These are phyloP conservation scores for Torulaspora indica DNA, from an alignment of 805 yeast genomes.

Conservation along the genomic window DNA sequence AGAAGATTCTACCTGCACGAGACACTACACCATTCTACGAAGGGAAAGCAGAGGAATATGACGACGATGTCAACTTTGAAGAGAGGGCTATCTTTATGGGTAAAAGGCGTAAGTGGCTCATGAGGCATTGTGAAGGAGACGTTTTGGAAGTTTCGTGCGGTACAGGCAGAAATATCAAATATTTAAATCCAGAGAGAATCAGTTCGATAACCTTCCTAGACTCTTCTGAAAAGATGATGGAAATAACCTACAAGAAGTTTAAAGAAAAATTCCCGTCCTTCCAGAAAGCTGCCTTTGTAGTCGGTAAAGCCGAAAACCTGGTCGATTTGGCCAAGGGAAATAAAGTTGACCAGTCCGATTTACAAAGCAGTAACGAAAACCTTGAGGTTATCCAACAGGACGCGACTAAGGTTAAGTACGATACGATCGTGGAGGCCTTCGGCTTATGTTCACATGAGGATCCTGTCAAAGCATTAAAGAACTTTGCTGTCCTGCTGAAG, in stretches of 20 bases:
- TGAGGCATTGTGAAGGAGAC: constrained; percentile 77
- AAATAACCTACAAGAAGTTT: constrained; percentile 69
- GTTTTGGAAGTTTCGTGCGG: constrained; percentile 94
- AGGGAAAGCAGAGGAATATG: constrained; percentile 72
- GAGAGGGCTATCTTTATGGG: constrained; percentile 44
- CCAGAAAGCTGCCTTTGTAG: constrained; percentile 76
- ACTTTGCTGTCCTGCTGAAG: constrained; percentile 65
- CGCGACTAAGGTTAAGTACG: constrained; percentile 55
- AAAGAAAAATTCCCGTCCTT: constrained; percentile 60
- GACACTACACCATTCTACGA: constrained; percentile 83
- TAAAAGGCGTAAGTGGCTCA: constrained; percentile 68
- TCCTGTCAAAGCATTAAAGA: constrained; percentile 75
- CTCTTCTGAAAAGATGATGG: constrained; percentile 81
- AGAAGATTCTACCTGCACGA: constrained; percentile 55
- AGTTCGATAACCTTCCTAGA: constrained; percentile 81
- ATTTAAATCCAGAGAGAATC: constrained; percentile 54
- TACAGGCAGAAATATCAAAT: constrained; percentile 87
- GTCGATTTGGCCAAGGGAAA: constrained; percentile 46
- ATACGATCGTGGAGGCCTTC: constrained; percentile 88
- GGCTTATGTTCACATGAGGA: constrained; percentile 95
- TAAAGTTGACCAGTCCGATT: constrained; percentile 16
- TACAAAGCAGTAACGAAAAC: constrained; percentile 13
- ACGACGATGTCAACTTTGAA: constrained; percentile 63
- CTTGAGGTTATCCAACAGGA: constrained; percentile 22
- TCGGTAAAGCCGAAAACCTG: constrained; percentile 83